Evolutionary conservation across 2,329 filamentous ascomycete species (phyloP), one percentile per base, ranked within the genome.

Genomic region (Fusarium tuaranense): DNA sequence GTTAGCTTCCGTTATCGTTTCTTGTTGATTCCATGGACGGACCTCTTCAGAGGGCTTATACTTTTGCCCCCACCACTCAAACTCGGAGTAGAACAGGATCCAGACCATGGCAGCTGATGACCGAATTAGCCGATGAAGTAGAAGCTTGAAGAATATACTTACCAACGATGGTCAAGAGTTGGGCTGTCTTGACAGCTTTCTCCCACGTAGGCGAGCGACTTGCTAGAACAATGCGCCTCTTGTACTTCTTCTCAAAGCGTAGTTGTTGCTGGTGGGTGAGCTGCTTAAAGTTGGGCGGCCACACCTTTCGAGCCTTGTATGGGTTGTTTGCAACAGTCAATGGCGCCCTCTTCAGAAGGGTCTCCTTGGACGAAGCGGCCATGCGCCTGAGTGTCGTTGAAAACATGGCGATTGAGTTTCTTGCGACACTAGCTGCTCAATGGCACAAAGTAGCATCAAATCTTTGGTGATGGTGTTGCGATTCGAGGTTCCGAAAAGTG

Each of bases 191-290:
- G 66, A 92, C 85, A 70, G 84, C 87, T 81, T 92, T 94, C 48
- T 89, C 87, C 91, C 92, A 94, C 58, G 83, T 82, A 10, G 92
- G 92, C 25, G 91, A 85, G 46, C 88, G 87, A 79, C 88, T 89
- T 77, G 90, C 89, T 75, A 93, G 82, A 68, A 88, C 87, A 30
- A 93, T 83, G 64, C 94, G 88, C 63, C 94, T 88, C 83, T 94
- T 93, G 84, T 93, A 95, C 80, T 93, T 92, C 81, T 93, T 91
- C 86, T 96, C 94, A 77, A 95, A 92, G 51, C 91, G 88, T 80
- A 95, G 93, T 82, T 95, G 92, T 79, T 95, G 91, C 82, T 93
- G 93, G 57, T 87, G 84, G 41, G 90, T 90, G 69, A 96, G 88
- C 80, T 90, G 89, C 72, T 87, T 84, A 82, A 96, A 93, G 82